Base-by-base conservation (phyloP, 1,139 yeast species). In the Chernovozyma aurita region DNA sequence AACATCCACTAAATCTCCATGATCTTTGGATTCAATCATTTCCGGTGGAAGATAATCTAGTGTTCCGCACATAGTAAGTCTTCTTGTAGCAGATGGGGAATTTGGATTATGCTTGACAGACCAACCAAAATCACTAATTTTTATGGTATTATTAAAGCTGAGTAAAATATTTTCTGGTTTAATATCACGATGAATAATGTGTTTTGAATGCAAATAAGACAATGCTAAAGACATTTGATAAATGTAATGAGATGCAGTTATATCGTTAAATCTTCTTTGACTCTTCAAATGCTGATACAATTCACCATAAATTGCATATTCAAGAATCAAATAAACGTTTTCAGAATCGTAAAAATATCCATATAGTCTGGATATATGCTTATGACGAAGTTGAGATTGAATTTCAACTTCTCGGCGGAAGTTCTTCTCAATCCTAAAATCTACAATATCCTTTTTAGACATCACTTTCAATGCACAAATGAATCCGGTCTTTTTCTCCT, bases 91-190 rank as follows among this genome's bases (percentile, higher is more conserved):
- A 70, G 83, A 37, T 26, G 30, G 24, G 11, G 21, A 15, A 31
- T 22, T n/a, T 13, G 50, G 45, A 21, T 43, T 43, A n/a, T 45
- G 42, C 24, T 55, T 54, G 1, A 90, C 95, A 40, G 95, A 85
- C 97, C 97, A 92, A 11, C 98, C 98, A 59, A 92, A 92, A 59
- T 92, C 98, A 30, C 96, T 84, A 31, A 92, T 71, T 53, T 87
- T 88, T 35, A 90, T 70, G 26, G 72, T 70, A 47, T 87, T 85
- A 52, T 85, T 77, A 38, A 79, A 72, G 5, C 87, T 85, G 8
- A 90, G 63, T 35, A 90, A 61, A 35, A 90, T 83, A 49, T 90
- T 90, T 54, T 90, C 97, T 0, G 97, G 97, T 55, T 90, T 90
- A 45, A 90, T 76, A 55, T 90, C 98, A 41, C 98, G 71, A 53